Conservation (phyloP, 148 eudicot genomes). For the Rhododendron ovatum region DNA sequence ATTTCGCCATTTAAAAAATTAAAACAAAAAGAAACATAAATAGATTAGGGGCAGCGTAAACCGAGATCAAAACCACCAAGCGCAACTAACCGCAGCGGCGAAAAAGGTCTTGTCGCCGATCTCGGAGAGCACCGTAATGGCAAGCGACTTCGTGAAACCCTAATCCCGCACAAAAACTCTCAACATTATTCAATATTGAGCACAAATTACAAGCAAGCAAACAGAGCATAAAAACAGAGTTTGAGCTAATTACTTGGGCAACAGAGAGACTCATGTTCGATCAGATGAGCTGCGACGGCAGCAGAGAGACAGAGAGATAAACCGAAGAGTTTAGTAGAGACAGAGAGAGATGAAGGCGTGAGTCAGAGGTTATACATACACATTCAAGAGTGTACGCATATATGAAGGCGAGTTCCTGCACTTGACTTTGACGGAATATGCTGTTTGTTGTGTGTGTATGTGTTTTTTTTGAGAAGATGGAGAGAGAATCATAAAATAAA, state of each 20-base stretch:
- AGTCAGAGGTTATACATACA: background rate
- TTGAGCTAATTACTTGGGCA: background rate
- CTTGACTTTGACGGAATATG: background rate
- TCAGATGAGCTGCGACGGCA: background rate
- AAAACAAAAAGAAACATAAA: background rate
- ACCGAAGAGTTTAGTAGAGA: background rate
- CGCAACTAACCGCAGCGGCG: conserved; percentile 71
- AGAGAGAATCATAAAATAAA: background rate
- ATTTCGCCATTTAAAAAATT: background rate
- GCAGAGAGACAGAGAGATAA: background rate
- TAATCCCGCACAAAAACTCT: conserved; percentile 11
- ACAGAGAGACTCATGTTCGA: conserved; percentile 15
- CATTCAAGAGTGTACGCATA: background rate
- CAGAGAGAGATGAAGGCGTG: background rate
- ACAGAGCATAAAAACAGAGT: background rate
- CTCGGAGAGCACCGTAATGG: conserved; percentile 83
- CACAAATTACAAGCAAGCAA: background rate
- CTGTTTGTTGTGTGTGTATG: background rate
- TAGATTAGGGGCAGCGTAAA: background rate
- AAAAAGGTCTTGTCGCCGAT: conserved; percentile 89
- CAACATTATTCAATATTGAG: background rate
- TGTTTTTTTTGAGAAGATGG: background rate
- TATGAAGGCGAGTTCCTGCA: background rate
- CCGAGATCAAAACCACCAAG: background rate
- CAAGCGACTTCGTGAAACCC: conserved; percentile 87